Base-by-base conservation (phyloP, 768 basidiomycete genomes). In the Pleurotus cornucopiae region DNA sequence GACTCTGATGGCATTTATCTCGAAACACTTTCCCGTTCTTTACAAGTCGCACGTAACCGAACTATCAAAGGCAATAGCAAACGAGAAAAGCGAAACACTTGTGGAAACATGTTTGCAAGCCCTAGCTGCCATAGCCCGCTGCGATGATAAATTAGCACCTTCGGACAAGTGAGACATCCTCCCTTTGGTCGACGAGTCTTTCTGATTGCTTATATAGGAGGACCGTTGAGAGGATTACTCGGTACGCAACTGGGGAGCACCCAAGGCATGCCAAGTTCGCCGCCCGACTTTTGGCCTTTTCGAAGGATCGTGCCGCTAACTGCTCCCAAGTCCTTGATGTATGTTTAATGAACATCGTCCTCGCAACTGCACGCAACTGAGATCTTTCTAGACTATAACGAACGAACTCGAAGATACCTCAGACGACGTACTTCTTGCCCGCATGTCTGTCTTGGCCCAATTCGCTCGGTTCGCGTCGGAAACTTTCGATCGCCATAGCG, bases 211-310 rank as follows among this genome's bases (percentile, higher is more conserved):
- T 54, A 45, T 60, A 9, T 57, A 93, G 90, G 65, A 81, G 85
- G 37, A 84, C 84, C 0, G 69, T 83, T 9, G 89, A 94, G 23
- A 77, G 85, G 13, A 74, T 89, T 11, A 71, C 71, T 51, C 79
- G 81, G 41, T 80, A 83, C 60, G 87, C 81, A 0, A 62, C 85
- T 26, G 82, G 82, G 21, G 76, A 81, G 3, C 80, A 88, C 52
- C 72, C 76, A 21, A 78, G 81, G 18, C 83, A 87, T 59, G 89
- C 92, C 16, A 98, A 98, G 67, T 95, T 91, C 67, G 89, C 93
- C 1, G 84, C 90, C 2, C 81, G 94, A 18, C 74, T 90, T 34
- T 64, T 96, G 18, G 81, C 86, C 1, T 79, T 78, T 52, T 76
- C 77, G 39, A 82, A 80, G 61, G 76, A 82, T 45, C 74, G 79